These are phyloP conservation scores for Aspergillus terreus DNA, from an alignment of 2,329 filamentous ascomycete species.

Conservation along the genomic window DNA sequence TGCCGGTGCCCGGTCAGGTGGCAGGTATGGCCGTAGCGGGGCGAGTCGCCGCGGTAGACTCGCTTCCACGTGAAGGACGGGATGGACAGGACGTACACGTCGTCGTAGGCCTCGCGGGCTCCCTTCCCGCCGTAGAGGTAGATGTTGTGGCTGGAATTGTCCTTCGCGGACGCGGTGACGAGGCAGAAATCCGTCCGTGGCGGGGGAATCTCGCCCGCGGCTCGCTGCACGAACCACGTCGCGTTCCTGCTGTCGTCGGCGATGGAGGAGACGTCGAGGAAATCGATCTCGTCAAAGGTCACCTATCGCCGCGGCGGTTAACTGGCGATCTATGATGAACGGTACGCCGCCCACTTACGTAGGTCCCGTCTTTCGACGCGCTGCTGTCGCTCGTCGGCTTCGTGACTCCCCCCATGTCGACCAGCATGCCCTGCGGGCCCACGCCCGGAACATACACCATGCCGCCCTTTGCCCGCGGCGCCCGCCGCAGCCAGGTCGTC, in stretches of 20 bases:
- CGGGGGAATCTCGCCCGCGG: constrained; percentile 39
- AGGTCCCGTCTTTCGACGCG: constrained; percentile 16
- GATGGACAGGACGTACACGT: constrained; percentile 42
- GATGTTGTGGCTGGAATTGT: constrained; percentile 46
- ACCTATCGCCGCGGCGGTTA: constrained; percentile 16
- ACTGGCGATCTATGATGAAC: not conserved
- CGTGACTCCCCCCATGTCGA: constrained; percentile 37
- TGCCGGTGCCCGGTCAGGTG: constrained; percentile 38
- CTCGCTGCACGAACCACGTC: constrained; percentile 43
- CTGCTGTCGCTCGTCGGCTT: constrained; percentile 12
- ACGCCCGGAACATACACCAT: constrained; percentile 36
- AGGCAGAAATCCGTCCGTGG: constrained; percentile 46
- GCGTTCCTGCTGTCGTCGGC: constrained; percentile 25
- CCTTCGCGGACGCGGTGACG: constrained; percentile 38
- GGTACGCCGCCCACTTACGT: constrained; percentile 22
- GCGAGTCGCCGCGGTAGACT: constrained; percentile 31
- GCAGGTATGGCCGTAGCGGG: constrained; percentile 42
- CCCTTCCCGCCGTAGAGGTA: constrained; percentile 46
- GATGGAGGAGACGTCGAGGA: constrained; percentile 40
- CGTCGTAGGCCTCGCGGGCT: constrained; percentile 34
- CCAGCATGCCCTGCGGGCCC: constrained; percentile 35
- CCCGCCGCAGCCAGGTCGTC: constrained; percentile 27
- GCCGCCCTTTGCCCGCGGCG: constrained; percentile 34
- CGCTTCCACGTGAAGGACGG: constrained; percentile 44
- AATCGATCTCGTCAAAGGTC: constrained; percentile 33